Percentiles rank a stretch among this genome's conserved stretches.
phyloP scores from a whole-genome alignment of 2,329 filamentous ascomycete genomes.

The Apiospora koreana region DNA sequence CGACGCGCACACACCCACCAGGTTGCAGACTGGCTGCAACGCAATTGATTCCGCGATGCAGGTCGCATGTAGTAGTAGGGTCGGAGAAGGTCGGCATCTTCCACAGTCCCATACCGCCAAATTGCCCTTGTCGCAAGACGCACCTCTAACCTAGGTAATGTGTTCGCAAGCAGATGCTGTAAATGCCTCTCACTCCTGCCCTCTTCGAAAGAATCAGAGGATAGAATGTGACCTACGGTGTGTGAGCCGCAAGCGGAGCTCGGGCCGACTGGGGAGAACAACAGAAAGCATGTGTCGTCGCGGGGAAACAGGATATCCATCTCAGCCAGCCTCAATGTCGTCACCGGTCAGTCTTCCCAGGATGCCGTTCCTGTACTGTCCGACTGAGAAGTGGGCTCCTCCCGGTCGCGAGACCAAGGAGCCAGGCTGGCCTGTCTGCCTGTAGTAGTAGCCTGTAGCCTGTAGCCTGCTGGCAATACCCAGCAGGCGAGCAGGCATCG shows the following conservation, averaged over 20 bases:
- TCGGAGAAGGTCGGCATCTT: not conserved
- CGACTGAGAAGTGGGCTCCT: not conserved
- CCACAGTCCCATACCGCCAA: not conserved
- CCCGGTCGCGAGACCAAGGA: not conserved
- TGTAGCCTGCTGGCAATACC: too few relatives aligned
- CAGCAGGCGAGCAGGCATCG: not conserved
- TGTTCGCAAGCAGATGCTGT: not conserved
- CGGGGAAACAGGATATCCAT: not conserved
- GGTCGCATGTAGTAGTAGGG: not conserved
- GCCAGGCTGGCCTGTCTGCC: not conserved
- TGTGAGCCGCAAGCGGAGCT: not conserved
- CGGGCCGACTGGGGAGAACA: not conserved
- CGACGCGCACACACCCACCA: not conserved
- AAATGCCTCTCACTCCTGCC: not conserved
- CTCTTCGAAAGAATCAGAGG: not conserved
- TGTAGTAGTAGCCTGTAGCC: not conserved
- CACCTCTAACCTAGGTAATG: not conserved
- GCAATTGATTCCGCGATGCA: conserved; percentile 1
- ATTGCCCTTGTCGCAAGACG: not conserved
- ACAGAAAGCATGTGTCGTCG: not conserved
- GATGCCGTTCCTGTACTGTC: not conserved
- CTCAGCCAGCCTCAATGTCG: not conserved
- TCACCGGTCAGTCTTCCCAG: not conserved
- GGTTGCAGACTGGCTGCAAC: too few relatives aligned
- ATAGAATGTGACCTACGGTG: not conserved